phyloP scores from a whole-genome alignment of 164 flowering plant genomes.

The Cinnamomum micranthum region DNA sequence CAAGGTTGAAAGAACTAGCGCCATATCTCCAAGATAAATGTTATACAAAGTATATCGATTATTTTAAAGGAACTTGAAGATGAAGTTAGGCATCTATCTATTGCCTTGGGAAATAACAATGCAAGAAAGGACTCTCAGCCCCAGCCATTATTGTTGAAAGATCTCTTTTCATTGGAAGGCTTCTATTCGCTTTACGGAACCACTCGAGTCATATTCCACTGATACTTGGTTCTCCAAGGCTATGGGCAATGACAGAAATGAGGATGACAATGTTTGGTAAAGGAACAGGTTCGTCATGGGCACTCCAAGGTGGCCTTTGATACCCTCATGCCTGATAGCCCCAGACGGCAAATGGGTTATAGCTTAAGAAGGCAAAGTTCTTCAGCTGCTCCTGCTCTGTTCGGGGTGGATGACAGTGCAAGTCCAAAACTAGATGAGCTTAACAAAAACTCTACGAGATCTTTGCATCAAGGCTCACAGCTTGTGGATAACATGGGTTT shows the following conservation, averaged over 20 bases:
- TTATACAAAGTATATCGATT: constrained; percentile 57
- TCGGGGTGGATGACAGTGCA: constrained; percentile 58
- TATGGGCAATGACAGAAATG: constrained; percentile 56
- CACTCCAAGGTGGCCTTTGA: constrained; percentile 41
- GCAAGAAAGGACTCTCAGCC: constrained; percentile 25
- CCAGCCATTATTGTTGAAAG: constrained; percentile 63
- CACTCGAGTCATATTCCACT: constrained; percentile 81
- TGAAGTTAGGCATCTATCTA: constrained; percentile 54
- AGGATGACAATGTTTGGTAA: constrained; percentile 31
- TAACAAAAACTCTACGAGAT: constrained; percentile 42
- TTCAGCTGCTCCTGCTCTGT: constrained; percentile 54
- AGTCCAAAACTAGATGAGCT: constrained; percentile 78
- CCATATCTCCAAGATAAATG: constrained; percentile 81
- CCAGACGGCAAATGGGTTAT: constrained; percentile 36
- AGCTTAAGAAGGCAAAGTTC: constrained; percentile 55
- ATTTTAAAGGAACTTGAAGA: constrained; percentile 53
- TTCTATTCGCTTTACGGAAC: constrained; percentile 77
- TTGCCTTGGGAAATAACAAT: constrained; percentile 29
- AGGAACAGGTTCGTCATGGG: constrained; percentile 37
- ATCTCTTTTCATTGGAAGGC: constrained; percentile 84
- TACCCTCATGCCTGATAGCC: constrained; percentile 38
- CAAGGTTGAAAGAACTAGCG: constrained; percentile 66
- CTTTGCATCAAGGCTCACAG: constrained; percentile 73
- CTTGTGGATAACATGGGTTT: constrained; percentile 90
- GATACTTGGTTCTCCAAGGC: constrained; percentile 86